Base-by-base conservation (phyloP, 306 rosid genomes). In the Mimosa pudica region DNA sequence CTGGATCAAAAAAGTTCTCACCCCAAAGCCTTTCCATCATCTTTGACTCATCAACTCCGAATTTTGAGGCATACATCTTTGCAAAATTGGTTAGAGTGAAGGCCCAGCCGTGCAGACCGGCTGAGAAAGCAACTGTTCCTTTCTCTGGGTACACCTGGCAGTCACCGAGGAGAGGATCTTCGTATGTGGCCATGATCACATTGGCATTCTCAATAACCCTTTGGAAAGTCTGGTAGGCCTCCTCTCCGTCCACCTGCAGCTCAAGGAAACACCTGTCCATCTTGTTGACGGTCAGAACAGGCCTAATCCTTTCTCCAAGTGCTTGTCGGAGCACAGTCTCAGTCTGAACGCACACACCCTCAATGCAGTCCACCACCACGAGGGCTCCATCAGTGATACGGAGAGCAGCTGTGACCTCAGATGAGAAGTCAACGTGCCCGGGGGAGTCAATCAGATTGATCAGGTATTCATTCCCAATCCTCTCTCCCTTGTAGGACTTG, bases 261-360 rank as follows among this genome's bases (percentile, higher is more conserved):
- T 94, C 98, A 71, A 94, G 97, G 86, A 92, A 94, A 51, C 98
- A 94, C 78, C 97, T 89, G 80, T 94, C 98, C 97, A 92, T 94
- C 93, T 94, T 94, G 85, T 94, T 92, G n/a, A 92, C 97, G 0
- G 97, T 92, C 84, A 94, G 82, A 20, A 94, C 94, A 65, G 97
- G 97, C 81, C 89, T 89, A 42, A 90, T 94, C 86, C 97, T 94
- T 67, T 94, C 98, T 73, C 98, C 97, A 75, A 94, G 77, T 1
- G 98, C 98, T 72, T 94, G 97, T 74, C 97, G 90, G 4, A 94
- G 90, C 76, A 92, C 97, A 0, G 97, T 94, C 79, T 94, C 98
- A 0, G 97, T 94, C 71, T 94, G 98, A 17, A 94, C 98, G 67
- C 98, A 92, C 2, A 94, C 98, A 1, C 98, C 98, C 78, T 94